Base-by-base conservation (phyloP, 2,329 filamentous ascomycete genomes). In the Ascochyta pisi region DNA sequence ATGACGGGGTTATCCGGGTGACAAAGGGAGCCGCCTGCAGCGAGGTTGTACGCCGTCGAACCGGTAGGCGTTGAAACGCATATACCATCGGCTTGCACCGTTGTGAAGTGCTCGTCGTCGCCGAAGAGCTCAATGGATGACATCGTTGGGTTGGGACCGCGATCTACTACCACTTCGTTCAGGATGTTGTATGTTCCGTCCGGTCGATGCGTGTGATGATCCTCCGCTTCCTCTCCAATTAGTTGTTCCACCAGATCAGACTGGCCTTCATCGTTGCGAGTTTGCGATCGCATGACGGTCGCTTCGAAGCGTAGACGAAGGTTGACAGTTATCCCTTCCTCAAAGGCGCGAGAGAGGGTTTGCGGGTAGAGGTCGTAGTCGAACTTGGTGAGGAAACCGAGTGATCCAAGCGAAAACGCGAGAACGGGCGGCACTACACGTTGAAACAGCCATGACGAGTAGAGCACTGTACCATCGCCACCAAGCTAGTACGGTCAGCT, bases 1-100 rank as follows among this genome's bases (percentile, higher is more conserved):
- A 98, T 96, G 43, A 97, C 93, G 0, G 94, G 95, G 73, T 97
- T 98, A 67, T 98, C 95, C 0, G 94, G 94, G 73, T 98, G 94
- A 70, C 92, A 97, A 23, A 98, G 84, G 3, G 92, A 96, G 19
- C 94, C 94, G n/a, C 95, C 95, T 0, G 94, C 93, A 0, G 93
- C 94, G 19, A 98, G 87, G 71, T 96, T 97, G 78, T 98, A 98
- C 16, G 94, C 94, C 13, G 94, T 98, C 6, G 90, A 95, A 13
- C 94, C 95, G 0, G 95, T 98, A 0, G 94, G 95, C 6, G 94
- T 98, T 1, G 94, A 92, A 23, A 98, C 90, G 71, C 92, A 96
- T 56, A 98, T 86, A 12, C 94, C 94, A 73, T 98, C 95, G 23
- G 94, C 95, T 64, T 95, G 88, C 6, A 98, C 86, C 0, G 92